Evolutionary conservation across 2,329 filamentous ascomycete genomes (phyloP), one percentile per base, ranked within the genome.

Genomic region (Fusarium sp.): DNA sequence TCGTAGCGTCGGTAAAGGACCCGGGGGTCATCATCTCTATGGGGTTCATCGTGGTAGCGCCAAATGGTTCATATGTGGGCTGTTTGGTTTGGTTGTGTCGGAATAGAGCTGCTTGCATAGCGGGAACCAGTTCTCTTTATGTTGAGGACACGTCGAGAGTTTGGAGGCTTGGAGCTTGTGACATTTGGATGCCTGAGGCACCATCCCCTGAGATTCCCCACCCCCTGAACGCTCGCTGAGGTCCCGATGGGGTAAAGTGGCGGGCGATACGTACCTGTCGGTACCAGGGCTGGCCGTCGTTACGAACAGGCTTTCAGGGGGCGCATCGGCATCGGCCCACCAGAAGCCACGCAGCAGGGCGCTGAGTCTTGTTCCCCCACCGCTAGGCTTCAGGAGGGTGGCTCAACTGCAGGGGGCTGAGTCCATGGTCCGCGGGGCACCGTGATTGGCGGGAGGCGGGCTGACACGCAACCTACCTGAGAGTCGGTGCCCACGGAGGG

Each of bases 1-100:
- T 79, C 4, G 81, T 79, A 11, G 77, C 77, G 35, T 77, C 77
- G 78, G 90, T 89, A 33, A 90, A 84, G 4, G 88, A 86, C 50
- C 50, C 50, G 27, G 50, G 50, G 50, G 50, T 54, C 50, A 54
- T 54, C 50, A 54, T 54, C 50, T 54, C 50, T 54, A 54, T 54
- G 50, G 50, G 50, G 50, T 54, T 54, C 50, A 54, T 54, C 18
- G 50, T 20, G 29, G 50, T 67, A 37, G 72, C 63, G 56, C 68
- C 74, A 74, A 59, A 63, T 72, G 60, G 63, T 60, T 64, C 67
- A 67, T 35, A 18, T 57, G 61, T 72, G 61, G 56, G 68, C 62
- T 69, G 45, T 45, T 71, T 71, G 72, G 60, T 35, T 73, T 67
- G 70, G 45, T 35, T 57, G 48, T 65, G 56, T 35, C 59, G 74